phyloP scores from a whole-genome alignment of 164 flowering plant species.

The Umbellularia californica region DNA sequence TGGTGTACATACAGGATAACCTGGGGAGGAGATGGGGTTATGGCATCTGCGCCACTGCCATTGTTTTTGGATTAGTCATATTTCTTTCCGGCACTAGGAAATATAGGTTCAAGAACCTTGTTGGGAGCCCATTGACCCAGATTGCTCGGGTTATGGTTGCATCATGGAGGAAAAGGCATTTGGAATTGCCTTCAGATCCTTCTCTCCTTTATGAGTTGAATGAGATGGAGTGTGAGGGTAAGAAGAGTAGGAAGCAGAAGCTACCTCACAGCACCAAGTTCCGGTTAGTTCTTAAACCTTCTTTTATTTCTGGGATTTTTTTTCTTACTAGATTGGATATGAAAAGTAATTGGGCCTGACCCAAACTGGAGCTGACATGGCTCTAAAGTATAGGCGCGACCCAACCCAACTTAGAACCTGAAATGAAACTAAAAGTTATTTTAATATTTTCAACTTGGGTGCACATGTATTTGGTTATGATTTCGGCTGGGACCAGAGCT shows the following conservation, averaged over 20 bases:
- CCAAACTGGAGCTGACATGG: too few species aligned
- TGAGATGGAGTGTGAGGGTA: neutral
- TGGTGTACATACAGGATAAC: slow-evolving; percentile 87
- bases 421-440: too few species aligned
- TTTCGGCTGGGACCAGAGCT: too few species aligned
- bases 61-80: slow-evolving; percentile 40
- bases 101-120: slow-evolving; percentile 86
- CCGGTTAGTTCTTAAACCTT: slow-evolving; percentile 41
- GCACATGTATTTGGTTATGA: too few species aligned
- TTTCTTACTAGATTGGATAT: neutral
- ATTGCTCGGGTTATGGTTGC: slow-evolving; percentile 62
- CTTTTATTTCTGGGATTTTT: neutral
- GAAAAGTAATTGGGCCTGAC: neutral
- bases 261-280: slow-evolving; percentile 74
- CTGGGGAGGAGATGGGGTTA: slow-evolving; percentile 82
- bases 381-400: too few species aligned
- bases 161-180: slow-evolving; percentile 58
- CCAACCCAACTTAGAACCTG: too few species aligned
- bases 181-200: slow-evolving; percentile 64
- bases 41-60: slow-evolving; percentile 68
- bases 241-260: slow-evolving; percentile 54
- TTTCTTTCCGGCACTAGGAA: slow-evolving; percentile 64
- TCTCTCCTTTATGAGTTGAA: slow-evolving; percentile 45
- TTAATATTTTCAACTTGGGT: too few species aligned
- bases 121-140: slow-evolving; percentile 85